Percentiles rank a stretch among this genome's conserved stretches.
Evolutionary conservation across 495 filamentous ascomycete genomes (phyloP).

Genomic region (Annulohypoxylon maeteangense): DNA sequence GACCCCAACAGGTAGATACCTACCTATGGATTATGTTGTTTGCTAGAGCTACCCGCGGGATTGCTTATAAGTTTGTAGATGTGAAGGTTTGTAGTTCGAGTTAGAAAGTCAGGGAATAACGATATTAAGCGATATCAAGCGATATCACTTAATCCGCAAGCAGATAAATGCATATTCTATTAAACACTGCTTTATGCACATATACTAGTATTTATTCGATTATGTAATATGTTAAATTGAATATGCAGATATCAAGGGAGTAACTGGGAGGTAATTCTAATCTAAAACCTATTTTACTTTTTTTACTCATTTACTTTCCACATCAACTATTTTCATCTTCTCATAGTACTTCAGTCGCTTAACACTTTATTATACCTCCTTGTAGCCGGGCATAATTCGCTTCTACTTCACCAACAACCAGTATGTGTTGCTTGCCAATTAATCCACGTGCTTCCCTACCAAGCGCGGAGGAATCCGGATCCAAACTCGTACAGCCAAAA

Average conservation of each 20-base stretch:
- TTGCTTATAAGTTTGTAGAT: neutral
- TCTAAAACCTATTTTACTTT: neutral
- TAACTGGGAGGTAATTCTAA: neutral
- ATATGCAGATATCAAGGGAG: neutral
- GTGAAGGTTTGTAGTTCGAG: neutral
- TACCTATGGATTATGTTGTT: neutral
- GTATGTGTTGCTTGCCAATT: neutral
- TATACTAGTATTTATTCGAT: no score
- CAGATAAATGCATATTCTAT: neutral
- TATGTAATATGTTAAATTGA: no score
- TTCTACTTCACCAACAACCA: neutral
- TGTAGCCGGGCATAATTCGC: neutral
- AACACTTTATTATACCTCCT: no score
- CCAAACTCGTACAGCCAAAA: constrained; percentile 1
- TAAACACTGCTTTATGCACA: no score
- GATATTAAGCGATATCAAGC: neutral
- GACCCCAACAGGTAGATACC: no score
- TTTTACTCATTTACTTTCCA: neutral
- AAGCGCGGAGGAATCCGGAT: constrained; percentile 17
- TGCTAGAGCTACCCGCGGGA: neutral
- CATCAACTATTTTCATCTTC: neutral
- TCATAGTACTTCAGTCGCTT: neutral
- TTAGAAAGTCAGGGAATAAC: neutral
- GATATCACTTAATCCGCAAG: neutral
- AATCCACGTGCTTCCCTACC: neutral